Evolutionary conservation across 129 eudicot species (phyloP).

Genomic region (Flaveria sonorensis): DNA sequence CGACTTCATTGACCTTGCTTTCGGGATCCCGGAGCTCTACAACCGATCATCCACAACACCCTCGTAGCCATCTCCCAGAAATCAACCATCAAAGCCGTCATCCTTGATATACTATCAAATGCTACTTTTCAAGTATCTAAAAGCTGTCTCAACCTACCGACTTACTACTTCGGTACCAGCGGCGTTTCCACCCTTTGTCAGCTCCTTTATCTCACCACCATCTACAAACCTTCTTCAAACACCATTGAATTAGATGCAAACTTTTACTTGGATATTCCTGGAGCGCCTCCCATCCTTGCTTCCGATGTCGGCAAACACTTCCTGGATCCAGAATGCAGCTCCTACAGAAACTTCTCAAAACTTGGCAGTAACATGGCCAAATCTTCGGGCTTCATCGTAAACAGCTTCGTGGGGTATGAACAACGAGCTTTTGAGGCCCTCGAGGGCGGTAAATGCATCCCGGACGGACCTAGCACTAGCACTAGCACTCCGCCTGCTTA

Average conservation of each 20-base stretch:
- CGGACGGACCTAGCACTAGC: conserved; percentile 26
- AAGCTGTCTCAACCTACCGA: conserved; percentile 41
- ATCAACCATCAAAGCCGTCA: conserved; percentile 45
- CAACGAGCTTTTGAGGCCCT: conserved; percentile 43
- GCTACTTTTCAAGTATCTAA: conserved; percentile 34
- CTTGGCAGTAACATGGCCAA: conserved; percentile 31
- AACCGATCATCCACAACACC: conserved; percentile 38
- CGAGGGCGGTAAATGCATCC: conserved; percentile 43
- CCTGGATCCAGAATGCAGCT: conserved; percentile 19
- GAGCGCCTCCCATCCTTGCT: conserved; percentile 52
- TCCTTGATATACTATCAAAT: conserved; percentile 65
- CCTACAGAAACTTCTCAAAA: conserved; percentile 37
- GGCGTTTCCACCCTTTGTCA: conserved; percentile 44
- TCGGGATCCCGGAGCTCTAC: conserved; percentile 46
- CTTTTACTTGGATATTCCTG: conserved; percentile 40
- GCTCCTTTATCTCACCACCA: conserved; percentile 42
- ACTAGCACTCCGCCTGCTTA: conserved; percentile 51
- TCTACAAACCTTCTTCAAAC: conserved; percentile 35
- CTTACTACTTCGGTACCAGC: conserved; percentile 57
- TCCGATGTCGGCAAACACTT: conserved; percentile 26
- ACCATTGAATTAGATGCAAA: conserved; percentile 33
- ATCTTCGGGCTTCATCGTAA: conserved; percentile 46
- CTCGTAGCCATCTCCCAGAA: conserved; percentile 44
- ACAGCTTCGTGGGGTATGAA: conserved; percentile 49
- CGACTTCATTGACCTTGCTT: conserved; percentile 34